Evolutionary conservation across 163 green algal species (phyloP).

Genomic region (Scenedesmus sp.): DNA sequence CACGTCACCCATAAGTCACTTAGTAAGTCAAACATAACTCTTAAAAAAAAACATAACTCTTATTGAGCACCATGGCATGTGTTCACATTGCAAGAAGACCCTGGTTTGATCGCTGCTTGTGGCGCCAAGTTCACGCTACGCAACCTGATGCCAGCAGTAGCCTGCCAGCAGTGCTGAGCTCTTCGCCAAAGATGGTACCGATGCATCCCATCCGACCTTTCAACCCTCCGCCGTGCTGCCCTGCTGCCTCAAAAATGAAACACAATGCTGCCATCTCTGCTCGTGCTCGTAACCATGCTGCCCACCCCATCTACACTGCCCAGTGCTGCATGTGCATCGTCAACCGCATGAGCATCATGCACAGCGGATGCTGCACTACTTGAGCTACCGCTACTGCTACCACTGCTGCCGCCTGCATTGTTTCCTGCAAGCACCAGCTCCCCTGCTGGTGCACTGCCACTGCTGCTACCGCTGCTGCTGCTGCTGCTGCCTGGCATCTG

Average conservation of each 20-base stretch:
- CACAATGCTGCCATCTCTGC: constrained; percentile 13
- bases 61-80: no score
- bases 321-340: neutral
- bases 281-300: constrained; percentile 11
- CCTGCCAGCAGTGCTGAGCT: no score
- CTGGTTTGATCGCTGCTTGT: no score
- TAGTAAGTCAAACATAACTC: no score
- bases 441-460: neutral
- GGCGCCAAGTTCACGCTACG: no score
- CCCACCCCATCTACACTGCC: constrained; percentile 8
- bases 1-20: no score
- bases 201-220: neutral
- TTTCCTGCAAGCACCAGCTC: neutral
- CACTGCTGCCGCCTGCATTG: neutral
- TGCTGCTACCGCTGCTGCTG: constrained; percentile 26
- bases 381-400: neutral
- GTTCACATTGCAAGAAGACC: no score
- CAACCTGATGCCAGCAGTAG: no score
- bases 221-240: neutral
- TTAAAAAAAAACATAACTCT: no score
- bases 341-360: neutral
- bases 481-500: neutral
- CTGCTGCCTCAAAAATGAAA: constrained; percentile 32
- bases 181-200: no score
- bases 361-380: neutral